Percentiles rank a stretch among this genome's conserved stretches.
Evolutionary conservation across 164 flowering plant species (phyloP).

Genomic region (Echeveria elegans): DNA sequence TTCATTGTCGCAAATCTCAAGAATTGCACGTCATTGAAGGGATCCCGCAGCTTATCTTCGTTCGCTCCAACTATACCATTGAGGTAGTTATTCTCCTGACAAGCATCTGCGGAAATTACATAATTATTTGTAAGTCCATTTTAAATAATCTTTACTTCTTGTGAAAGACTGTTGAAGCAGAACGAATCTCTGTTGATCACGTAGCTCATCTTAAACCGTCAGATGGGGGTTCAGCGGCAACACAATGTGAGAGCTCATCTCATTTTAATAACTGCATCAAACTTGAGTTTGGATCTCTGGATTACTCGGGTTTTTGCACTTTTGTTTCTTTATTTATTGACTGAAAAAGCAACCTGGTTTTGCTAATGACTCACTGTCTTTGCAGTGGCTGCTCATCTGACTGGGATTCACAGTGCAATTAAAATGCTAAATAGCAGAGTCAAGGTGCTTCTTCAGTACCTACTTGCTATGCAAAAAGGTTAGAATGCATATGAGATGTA

Average conservation of each 20-base stretch:
- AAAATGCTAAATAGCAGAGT: constrained; percentile 94
- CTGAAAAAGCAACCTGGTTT: background rate
- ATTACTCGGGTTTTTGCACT: background rate
- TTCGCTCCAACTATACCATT: constrained; percentile 77
- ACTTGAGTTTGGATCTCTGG: background rate
- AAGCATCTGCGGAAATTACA: background rate
- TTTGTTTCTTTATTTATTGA: background rate
- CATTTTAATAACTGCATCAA: background rate
- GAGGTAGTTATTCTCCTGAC: constrained; percentile 62
- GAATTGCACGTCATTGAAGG: constrained; percentile 97
- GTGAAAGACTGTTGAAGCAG: constrained; percentile 91
- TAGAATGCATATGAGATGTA: background rate
- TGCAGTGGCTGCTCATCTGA: constrained; percentile 98
- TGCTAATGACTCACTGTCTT: background rate
- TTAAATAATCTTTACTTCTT: constrained; percentile 11
- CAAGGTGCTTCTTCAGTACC: constrained; percentile 77
- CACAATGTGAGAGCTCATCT: constrained; percentile 50
- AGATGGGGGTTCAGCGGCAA: constrained; percentile 98
- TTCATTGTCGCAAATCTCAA: constrained; percentile 21
- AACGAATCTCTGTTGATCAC: constrained; percentile 94
- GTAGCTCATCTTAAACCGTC: constrained; percentile 98
- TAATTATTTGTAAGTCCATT: background rate
- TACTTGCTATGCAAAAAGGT: constrained; percentile 89
- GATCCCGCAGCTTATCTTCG: constrained; percentile 89
- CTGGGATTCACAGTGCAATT: constrained; percentile 92